Conservation (phyloP, 2,329 filamentous ascomycete species). For the Microdochium trichocladiopsis region DNA sequence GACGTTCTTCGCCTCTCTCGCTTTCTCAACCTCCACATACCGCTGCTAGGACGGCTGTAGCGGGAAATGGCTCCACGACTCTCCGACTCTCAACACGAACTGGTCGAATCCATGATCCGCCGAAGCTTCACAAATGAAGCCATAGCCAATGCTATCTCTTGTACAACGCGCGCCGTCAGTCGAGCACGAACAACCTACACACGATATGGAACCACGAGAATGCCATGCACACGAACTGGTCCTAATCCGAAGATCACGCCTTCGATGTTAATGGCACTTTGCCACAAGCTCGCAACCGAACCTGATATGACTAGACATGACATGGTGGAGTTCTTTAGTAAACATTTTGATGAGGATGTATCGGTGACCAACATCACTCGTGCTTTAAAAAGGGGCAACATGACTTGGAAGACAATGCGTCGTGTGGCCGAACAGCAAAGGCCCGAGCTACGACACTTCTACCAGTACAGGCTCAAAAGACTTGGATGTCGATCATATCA, state of each 20-base stretch:
- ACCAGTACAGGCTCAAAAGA: conserved; percentile 4
- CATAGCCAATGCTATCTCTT: not conserved
- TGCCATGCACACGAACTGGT: no score
- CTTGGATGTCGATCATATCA: conserved; percentile 2
- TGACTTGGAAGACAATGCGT: conserved; percentile 3
- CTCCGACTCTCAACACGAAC: not conserved
- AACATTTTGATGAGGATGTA: conserved; percentile 2
- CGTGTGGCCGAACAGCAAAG: conserved; percentile 3
- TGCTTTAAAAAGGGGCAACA: conserved; percentile 1
- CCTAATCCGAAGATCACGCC: no score
- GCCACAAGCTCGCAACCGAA: conserved; percentile 1
- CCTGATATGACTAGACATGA: conserved; percentile 1
- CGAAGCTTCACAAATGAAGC: not conserved
- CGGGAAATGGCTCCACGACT: not conserved
- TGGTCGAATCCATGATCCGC: not conserved
- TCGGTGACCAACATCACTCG: conserved; percentile 3
- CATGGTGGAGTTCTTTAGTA: conserved; percentile 2
- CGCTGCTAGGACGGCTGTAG: not conserved
- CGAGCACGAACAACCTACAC: conserved; percentile 1
- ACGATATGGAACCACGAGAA: no score
- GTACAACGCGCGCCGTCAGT: not conserved
- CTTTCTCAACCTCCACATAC: no score
- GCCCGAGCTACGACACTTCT: conserved; percentile 4
- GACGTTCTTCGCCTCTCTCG: no score
- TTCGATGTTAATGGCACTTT: no score